Conservation (phyloP, 768 basidiomycete genomes). For the Lyophyllum atratum region DNA sequence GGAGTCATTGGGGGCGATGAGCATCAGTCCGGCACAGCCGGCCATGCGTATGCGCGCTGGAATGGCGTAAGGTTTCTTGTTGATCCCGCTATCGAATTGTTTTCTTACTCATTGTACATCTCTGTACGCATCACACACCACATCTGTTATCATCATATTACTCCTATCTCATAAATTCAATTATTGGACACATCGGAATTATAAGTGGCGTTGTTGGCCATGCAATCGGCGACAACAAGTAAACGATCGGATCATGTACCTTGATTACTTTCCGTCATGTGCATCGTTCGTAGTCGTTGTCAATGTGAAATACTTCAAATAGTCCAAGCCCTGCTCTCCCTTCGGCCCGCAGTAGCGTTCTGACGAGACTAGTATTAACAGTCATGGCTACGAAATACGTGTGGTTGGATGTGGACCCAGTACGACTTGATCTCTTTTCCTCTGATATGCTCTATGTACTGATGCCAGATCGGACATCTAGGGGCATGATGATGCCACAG, state of each 20-base stretch:
- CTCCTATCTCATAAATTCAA: neutral
- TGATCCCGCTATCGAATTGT: constrained; percentile 5
- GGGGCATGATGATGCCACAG: constrained; percentile 92
- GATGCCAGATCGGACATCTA: constrained; percentile 23
- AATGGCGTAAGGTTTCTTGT: constrained; percentile 11
- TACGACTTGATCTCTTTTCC: constrained; percentile 28
- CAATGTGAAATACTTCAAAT: neutral
- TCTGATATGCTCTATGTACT: neutral
- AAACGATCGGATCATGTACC: neutral
- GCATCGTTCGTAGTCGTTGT: neutral
- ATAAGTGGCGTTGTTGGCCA: too few species aligned
- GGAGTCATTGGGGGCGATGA: constrained; percentile 77
- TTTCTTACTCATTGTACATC: constrained; percentile 3
- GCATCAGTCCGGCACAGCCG: constrained; percentile 67
- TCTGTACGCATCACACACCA: neutral
- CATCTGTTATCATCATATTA: neutral
- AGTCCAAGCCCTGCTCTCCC: neutral
- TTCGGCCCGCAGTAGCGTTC: neutral
- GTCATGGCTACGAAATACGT: constrained; percentile 35
- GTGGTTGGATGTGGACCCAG: constrained; percentile 73
- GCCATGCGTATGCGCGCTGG: constrained; percentile 13
- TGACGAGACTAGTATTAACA: neutral
- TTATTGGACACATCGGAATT: too few species aligned
- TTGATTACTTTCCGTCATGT: neutral
- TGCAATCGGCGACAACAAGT: too few species aligned